Evolutionary conservation across 495 filamentous ascomycete species (phyloP).

Genomic region (Echria macrotheca): DNA sequence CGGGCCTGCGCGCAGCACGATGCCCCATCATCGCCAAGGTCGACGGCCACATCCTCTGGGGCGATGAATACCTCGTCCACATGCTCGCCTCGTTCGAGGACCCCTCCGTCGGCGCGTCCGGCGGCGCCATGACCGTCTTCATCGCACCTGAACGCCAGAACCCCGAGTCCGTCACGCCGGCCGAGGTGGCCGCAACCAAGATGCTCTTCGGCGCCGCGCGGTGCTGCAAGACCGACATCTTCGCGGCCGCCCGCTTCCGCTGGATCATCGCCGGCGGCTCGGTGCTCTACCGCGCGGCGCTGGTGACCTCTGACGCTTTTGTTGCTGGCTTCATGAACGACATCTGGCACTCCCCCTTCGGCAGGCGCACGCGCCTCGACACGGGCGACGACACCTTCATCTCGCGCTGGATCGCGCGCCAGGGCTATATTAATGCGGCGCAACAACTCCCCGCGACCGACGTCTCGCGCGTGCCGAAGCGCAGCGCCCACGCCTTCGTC

Average conservation of each 20-base stretch:
- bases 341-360: constrained; percentile 1
- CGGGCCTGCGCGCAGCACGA: not conserved
- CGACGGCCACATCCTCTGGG: constrained; percentile 4
- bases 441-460: constrained; percentile 1
- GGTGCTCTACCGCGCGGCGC: not conserved
- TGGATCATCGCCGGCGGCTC: not conserved
- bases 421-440: not conserved
- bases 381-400: constrained; percentile 5
- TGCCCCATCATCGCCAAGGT: constrained; percentile 1
- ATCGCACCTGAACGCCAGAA: no score
- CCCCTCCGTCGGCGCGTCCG: not conserved
- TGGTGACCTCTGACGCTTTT: not conserved
- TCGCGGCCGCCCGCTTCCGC: not conserved
- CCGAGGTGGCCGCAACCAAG: not conserved
- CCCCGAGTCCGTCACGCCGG: not conserved
- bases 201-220: not conserved
- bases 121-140: not conserved
- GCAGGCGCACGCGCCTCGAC: constrained; percentile 2
- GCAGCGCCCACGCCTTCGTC: not conserved
- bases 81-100: constrained; percentile 6
- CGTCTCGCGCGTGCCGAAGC: constrained; percentile 5
- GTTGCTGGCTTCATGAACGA: not conserved
- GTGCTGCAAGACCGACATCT: not conserved
- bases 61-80: not conserved
- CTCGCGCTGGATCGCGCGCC: not conserved